Evolutionary conservation across 768 basidiomycete species (phyloP).

Genomic region (Amanita inopinata): DNA sequence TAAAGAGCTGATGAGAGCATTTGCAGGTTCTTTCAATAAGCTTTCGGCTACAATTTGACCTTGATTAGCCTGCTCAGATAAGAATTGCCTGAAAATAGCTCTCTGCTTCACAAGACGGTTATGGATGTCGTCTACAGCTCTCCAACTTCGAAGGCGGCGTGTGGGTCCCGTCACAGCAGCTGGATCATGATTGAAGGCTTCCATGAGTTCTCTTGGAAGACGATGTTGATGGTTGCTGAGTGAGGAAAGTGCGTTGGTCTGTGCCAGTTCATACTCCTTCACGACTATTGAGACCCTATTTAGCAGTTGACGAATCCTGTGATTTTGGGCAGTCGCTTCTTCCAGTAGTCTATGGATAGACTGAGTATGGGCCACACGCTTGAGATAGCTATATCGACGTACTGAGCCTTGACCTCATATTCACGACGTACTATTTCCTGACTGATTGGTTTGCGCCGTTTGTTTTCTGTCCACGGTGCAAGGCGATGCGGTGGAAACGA

Average conservation of each 20-base stretch:
- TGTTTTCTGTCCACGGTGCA: slow-evolving; percentile 6
- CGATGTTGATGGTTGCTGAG: slow-evolving; percentile 35
- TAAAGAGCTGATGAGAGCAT: slow-evolving; percentile 37
- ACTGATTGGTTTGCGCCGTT: slow-evolving; percentile 1
- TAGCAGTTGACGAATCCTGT: slow-evolving; percentile 56
- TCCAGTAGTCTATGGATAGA: slow-evolving; percentile 42
- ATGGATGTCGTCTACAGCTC: slow-evolving; percentile 70
- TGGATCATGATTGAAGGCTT: slow-evolving; percentile 71
- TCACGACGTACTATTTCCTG: slow-evolving; percentile 32
- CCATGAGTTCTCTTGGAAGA: slow-evolving; percentile 58
- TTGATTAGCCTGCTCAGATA: slow-evolving; percentile 19
- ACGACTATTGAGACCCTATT: slow-evolving; percentile 54
- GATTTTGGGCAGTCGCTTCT: slow-evolving; percentile 50
- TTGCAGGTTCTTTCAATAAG: slow-evolving; percentile 46
- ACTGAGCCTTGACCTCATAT: slow-evolving; percentile 53
- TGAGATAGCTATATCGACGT: slow-evolving; percentile 16
- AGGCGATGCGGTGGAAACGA: not conserved
- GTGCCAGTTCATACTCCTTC: slow-evolving; percentile 56
- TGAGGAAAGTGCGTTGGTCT: slow-evolving; percentile 37
- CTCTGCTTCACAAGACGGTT: slow-evolving; percentile 53
- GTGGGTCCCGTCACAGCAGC: slow-evolving; percentile 64
- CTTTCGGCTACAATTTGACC: slow-evolving; percentile 21
- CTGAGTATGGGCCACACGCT: slow-evolving; percentile 7
- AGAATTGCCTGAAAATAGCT: slow-evolving; percentile 38
- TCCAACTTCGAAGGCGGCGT: slow-evolving; percentile 51